A percentile compares a stretch with the other conserved stretches of the same genome.
Conservation (phyloP, 2,329 filamentous ascomycete genomes). For the Phialemoniopsis sp. region DNA sequence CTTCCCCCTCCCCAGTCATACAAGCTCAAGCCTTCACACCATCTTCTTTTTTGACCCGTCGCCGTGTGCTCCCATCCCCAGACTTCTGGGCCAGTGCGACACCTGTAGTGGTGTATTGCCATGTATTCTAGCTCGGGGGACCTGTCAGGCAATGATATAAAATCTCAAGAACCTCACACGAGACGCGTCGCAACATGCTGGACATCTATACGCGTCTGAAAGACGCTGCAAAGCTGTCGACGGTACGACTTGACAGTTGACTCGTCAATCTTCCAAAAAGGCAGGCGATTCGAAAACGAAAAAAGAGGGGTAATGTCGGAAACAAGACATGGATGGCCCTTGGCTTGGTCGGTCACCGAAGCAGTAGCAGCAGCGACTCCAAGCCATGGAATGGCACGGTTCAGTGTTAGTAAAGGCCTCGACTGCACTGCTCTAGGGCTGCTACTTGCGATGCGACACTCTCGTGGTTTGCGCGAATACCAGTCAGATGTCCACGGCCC, state of each 20-base stretch:
- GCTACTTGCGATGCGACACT: background rate
- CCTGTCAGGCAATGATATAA: background rate
- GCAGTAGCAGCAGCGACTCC: too few relatives aligned
- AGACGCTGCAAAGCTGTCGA: background rate
- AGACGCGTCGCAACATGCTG: background rate
- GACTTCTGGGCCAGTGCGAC: slow-evolving; percentile 20
- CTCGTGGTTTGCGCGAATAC: too few relatives aligned
- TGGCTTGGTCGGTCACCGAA: too few relatives aligned
- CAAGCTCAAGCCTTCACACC: slow-evolving; percentile 22
- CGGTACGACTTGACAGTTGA: too few relatives aligned
- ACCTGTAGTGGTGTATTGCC: slow-evolving; percentile 7
- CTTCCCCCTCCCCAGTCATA: slow-evolving; percentile 3
- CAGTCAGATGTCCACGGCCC: background rate
- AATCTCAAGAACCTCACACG: background rate
- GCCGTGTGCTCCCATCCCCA: slow-evolving; percentile 19
- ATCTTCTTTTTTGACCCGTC: slow-evolving; percentile 13
- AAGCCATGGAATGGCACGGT: too few relatives aligned
- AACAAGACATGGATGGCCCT: too few relatives aligned
- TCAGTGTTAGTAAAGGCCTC: too few relatives aligned
- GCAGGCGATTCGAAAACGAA: too few relatives aligned
- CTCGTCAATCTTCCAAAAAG: too few relatives aligned
- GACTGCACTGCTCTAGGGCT: too few relatives aligned
- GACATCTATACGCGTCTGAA: background rate
- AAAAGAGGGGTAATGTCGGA: too few relatives aligned
- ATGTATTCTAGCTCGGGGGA: slow-evolving; percentile 4